Percentiles rank a stretch among this genome's conserved stretches.
Evolutionary conservation across 1,284 basidiomycete species (phyloP).

Genomic region (Gomphus bonarii): DNA sequence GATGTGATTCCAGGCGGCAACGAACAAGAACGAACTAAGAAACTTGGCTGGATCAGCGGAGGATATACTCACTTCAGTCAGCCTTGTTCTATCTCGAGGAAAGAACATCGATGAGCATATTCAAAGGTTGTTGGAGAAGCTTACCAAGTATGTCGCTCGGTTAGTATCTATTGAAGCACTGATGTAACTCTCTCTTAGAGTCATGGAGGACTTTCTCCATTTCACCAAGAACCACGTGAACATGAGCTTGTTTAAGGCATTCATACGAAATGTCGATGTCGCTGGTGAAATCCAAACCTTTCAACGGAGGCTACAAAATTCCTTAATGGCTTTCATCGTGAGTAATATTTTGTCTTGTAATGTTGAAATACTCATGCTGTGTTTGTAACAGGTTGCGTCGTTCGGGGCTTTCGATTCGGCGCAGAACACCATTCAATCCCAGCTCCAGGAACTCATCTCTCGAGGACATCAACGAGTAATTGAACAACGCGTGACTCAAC

Average conservation of each 20-base stretch:
- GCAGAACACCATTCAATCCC: neutral
- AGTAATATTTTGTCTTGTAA: neutral
- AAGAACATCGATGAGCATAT: neutral
- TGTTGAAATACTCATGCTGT: neutral
- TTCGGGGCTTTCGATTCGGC: neutral
- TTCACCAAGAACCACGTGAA: slow-evolving; percentile 2
- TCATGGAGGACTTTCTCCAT: neutral
- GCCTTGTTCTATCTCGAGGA: neutral
- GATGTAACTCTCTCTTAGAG: neutral
- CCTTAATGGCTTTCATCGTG: neutral
- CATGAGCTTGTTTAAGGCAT: neutral
- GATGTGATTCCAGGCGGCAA: neutral
- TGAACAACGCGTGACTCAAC: neutral
- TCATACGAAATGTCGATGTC: neutral
- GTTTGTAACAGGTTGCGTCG: neutral
- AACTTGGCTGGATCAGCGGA: neutral
- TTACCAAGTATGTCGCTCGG: neutral
- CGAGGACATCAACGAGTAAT: neutral
- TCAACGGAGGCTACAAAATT: neutral
- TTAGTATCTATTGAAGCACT: neutral
- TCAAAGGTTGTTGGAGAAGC: neutral
- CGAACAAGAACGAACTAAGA: neutral
- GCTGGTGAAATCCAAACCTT: neutral
- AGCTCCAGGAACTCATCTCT: neutral
- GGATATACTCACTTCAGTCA: neutral